Conservation (phyloP, 129 eudicot genomes). For the Saposhnikovia divaricata region DNA sequence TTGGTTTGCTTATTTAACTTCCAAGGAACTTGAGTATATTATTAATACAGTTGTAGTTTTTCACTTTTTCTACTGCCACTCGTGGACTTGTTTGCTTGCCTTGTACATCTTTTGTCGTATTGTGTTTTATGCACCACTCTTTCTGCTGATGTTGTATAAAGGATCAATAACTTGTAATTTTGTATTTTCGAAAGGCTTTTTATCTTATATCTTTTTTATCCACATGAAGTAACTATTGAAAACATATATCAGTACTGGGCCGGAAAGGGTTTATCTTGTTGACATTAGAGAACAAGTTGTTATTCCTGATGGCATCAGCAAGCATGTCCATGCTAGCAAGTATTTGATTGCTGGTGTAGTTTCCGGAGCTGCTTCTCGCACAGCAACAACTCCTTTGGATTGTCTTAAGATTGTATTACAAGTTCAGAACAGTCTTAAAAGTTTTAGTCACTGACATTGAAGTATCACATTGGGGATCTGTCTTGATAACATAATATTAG, state of each 20-base stretch:
- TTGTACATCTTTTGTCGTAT: background rate
- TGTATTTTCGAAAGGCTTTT: background rate
- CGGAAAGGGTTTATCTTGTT: slow-evolving; percentile 79
- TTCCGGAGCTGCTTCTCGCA: slow-evolving; percentile 95
- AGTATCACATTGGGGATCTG: no score
- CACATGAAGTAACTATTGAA: slow-evolving; percentile 84
- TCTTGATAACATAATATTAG: no score
- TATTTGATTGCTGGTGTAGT: slow-evolving; percentile 89
- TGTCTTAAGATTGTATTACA: no score
- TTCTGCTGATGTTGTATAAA: background rate
- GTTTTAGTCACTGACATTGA: no score
- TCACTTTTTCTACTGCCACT: background rate
- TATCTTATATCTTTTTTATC: slow-evolving; percentile 27
- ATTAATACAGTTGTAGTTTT: no score
- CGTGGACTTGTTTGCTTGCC: slow-evolving; percentile 3
- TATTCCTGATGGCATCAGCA: slow-evolving; percentile 78
- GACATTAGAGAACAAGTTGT: slow-evolving; percentile 95
- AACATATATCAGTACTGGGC: slow-evolving; percentile 80
- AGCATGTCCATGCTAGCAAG: slow-evolving; percentile 70
- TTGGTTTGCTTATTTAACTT: no score
- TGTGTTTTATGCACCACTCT: background rate
- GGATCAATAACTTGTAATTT: background rate
- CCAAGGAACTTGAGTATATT: no score
- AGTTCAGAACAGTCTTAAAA: no score
- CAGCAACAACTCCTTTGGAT: slow-evolving; percentile 92